These are phyloP conservation scores for Aureoboletus auriporus DNA, from an alignment of 768 basidiomycete genomes.

Conservation along the genomic window DNA sequence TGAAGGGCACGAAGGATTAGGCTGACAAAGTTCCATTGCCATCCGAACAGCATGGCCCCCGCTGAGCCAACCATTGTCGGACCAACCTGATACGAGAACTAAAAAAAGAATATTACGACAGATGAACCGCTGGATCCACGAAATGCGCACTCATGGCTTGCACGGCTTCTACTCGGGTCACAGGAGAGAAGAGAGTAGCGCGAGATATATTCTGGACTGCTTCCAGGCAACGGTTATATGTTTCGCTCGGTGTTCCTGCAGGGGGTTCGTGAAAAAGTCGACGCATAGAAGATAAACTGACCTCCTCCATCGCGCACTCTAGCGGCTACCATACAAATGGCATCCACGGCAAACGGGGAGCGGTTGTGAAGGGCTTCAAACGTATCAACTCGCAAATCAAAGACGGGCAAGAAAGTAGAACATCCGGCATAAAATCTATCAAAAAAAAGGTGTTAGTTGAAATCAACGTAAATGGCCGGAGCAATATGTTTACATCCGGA, in stretches of 20 bases:
- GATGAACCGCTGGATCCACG: neutral
- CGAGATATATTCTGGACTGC: slow-evolving; percentile 85
- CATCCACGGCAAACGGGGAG: slow-evolving; percentile 90
- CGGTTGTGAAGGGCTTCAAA: slow-evolving; percentile 83
- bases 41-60: slow-evolving; percentile 96
- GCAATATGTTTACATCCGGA: slow-evolving; percentile 57
- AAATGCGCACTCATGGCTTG: slow-evolving; percentile 84
- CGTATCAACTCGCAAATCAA: slow-evolving; percentile 78
- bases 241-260: slow-evolving; percentile 70
- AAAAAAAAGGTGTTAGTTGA: slow-evolving; percentile 4
- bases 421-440: slow-evolving; percentile 88
- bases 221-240: slow-evolving; percentile 67
- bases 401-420: slow-evolving; percentile 85
- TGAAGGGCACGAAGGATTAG: slow-evolving; percentile 1
- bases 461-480: slow-evolving; percentile 5
- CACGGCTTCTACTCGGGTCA: slow-evolving; percentile 79
- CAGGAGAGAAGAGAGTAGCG: slow-evolving; percentile 83
- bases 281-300: slow-evolving; percentile 29
- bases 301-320: slow-evolving; percentile 89
- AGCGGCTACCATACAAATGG: slow-evolving; percentile 92
- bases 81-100: slow-evolving; percentile 94
- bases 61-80: slow-evolving; percentile 92
- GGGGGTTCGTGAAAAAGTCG: slow-evolving; percentile 8
- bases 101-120: slow-evolving; percentile 1
- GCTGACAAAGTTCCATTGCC: slow-evolving; percentile 89